Conservation (phyloP, 1,139 yeast genomes). For the Pneumocystis sp. region DNA sequence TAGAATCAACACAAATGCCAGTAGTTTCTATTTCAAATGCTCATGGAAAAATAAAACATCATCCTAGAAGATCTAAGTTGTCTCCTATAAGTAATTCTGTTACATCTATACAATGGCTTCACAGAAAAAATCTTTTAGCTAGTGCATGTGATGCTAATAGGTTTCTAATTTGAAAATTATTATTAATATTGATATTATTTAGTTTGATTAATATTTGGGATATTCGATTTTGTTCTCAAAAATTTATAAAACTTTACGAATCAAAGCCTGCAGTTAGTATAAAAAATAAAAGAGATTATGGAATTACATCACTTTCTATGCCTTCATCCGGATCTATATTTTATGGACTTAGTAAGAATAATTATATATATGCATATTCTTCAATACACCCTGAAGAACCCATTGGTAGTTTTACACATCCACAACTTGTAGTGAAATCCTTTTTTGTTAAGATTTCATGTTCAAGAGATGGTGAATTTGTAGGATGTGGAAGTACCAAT, state of each 20-base stretch:
- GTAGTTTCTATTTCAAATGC: neutral
- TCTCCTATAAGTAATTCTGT: neutral
- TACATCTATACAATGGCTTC: neutral
- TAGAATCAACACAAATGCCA: neutral
- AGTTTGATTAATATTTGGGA: neutral
- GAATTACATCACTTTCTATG: conserved; percentile 1
- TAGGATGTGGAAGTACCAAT: neutral
- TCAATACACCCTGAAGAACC: neutral
- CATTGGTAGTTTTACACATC: neutral
- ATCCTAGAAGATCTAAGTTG: neutral
- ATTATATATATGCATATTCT: conserved; percentile 1
- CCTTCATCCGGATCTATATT: neutral
- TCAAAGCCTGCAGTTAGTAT: neutral
- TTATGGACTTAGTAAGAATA: conserved; percentile 1
- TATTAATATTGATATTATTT: neutral
- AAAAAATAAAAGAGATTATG: neutral
- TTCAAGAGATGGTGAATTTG: conserved; percentile 1
- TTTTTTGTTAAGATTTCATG: conserved; percentile 1
- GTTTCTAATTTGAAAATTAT: neutral
- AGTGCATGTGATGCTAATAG: neutral
- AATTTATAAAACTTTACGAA: neutral
- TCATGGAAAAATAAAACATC: neutral
- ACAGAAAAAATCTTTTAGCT: neutral
- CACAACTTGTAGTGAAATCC: neutral
- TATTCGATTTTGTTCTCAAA: neutral